A percentile compares a stretch with the other conserved stretches of the same genome.
Conservation (phyloP, 2,329 filamentous ascomycete genomes). For the Scedosporium minutisporum region DNA sequence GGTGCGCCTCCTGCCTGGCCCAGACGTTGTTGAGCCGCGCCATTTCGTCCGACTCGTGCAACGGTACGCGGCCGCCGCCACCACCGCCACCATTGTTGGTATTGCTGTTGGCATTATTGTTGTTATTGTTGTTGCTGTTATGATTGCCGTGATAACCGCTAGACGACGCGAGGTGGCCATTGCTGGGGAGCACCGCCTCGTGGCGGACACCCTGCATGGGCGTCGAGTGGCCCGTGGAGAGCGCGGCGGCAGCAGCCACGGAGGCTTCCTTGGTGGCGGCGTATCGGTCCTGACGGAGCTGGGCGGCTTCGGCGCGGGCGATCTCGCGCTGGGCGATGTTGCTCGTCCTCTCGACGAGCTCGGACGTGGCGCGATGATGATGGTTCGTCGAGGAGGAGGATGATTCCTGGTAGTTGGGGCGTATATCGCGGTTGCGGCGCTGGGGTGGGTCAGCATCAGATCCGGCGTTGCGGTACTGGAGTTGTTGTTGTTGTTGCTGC, state of each 20-base stretch:
- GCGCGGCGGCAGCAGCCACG: slow-evolving; percentile 20
- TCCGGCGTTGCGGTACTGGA: not conserved
- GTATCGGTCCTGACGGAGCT: slow-evolving; percentile 40
- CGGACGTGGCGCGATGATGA: not conserved
- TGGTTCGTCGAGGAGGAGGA: not conserved
- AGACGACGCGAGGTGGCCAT: not conserved
- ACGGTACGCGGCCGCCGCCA: slow-evolving; percentile 20
- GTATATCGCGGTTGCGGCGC: not conserved
- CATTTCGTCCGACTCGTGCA: slow-evolving; percentile 39
- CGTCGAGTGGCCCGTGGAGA: slow-evolving; percentile 10
- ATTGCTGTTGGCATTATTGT: not conserved
- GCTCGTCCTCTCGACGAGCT: slow-evolving; percentile 35
- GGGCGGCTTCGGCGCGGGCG: slow-evolving; percentile 38
- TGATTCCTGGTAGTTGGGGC: not conserved
- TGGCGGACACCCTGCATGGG: not conserved
- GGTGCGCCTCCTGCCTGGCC: slow-evolving; percentile 41
- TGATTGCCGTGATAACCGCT: too few species aligned
- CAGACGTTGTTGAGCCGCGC: slow-evolving; percentile 46
- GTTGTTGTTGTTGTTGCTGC: too few species aligned
- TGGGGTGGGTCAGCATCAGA: not conserved
- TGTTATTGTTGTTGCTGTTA: slow-evolving; percentile 5
- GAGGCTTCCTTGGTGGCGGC: slow-evolving; percentile 31
- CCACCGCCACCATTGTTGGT: slow-evolving; percentile 3
- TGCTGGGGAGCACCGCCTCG: not conserved
- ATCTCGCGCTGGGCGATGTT: slow-evolving; percentile 42